Conservation (phyloP, 2,329 filamentous ascomycete genomes). For the Pleurostoma richardsiae region DNA sequence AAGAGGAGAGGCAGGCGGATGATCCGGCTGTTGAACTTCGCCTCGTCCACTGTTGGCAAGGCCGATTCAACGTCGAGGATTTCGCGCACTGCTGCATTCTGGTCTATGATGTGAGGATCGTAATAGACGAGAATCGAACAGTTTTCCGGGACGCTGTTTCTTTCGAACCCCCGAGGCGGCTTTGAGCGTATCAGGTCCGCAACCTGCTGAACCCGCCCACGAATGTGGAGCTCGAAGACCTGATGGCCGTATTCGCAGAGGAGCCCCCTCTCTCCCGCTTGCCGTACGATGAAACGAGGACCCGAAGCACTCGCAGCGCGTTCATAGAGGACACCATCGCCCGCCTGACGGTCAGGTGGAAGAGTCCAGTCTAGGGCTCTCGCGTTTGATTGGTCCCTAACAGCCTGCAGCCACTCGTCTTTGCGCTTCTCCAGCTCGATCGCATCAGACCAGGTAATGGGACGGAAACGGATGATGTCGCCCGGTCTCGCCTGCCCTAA, state of each 20-base stretch:
- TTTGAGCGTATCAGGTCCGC: not conserved
- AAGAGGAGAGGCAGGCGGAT: constrained; percentile 31
- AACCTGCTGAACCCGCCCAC: not conserved
- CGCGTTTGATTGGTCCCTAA: not conserved
- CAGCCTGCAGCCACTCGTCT: not conserved
- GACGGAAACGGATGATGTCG: not conserved
- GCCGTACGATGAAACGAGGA: not conserved
- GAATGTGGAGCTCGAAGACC: not conserved
- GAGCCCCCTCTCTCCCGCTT: not conserved
- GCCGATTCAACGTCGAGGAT: not conserved
- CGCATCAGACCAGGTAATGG: not conserved
- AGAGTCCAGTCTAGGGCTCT: not conserved
- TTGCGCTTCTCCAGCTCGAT: not conserved
- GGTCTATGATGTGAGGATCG: not conserved
- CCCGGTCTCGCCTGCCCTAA: not conserved
- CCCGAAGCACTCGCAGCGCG: not conserved
- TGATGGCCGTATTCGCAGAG: not conserved
- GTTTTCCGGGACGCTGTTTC: not conserved
- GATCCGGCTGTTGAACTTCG: constrained; percentile 18
- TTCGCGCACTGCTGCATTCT: not conserved
- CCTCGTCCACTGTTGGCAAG: not conserved
- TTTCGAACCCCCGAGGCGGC: not conserved
- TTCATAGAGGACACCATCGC: not conserved
- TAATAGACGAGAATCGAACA: not conserved
- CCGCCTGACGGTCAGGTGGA: not conserved